Base-by-base conservation (phyloP, 1,284 basidiomycete genomes). In the Tilletiopsis washingtonensis region DNA sequence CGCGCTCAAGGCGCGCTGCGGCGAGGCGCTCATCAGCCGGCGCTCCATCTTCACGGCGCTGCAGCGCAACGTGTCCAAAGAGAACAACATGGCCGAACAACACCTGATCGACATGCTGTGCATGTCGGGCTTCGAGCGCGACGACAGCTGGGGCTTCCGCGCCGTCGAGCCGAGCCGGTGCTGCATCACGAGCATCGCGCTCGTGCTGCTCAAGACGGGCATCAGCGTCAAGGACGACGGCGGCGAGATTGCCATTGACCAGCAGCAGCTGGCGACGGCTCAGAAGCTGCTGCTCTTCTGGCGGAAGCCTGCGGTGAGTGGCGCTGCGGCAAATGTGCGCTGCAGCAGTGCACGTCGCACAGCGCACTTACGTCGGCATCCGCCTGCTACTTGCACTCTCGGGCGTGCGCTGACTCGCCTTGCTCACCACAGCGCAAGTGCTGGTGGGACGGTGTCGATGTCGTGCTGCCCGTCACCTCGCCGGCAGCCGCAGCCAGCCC, bases 41-140 rank as follows among this genome's bases (percentile, higher is more conserved):
- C 81, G 81, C 66, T 88, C 85, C 74, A 96, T 99, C 68, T 99
- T 99, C 74, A 94, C 94, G 2, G 93, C 93, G 20, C 77, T 99
- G 53, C 93, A 99, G 78, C 80, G 94, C 64, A 99, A 98, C 75
- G 91, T 98, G 55, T 94, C 94, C 78, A 94, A 94, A 79, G 93
- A 97, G 78, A 97, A 97, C 75, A 98, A 99, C 74, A 79, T 96
- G 59, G 93, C 93, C 15, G 93, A 99, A 76, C 93, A 97, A 77
- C 93, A 98, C 77, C 78, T 99, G 60, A 99, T 99, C 75, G 94
- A 98, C 77, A 99, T 99, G 93, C 80, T 99, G 49, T 98, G 94
- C 77, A 96, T 97, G 90, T 93, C 88, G 91, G 93, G 93, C 19
- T 99, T 99, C 74, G 83, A 91, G 73, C 84, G 91, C 26, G 85